Evolutionary conservation across 179 eudicot genomes (phyloP).

Genomic region (Vitellaria paradoxa): DNA sequence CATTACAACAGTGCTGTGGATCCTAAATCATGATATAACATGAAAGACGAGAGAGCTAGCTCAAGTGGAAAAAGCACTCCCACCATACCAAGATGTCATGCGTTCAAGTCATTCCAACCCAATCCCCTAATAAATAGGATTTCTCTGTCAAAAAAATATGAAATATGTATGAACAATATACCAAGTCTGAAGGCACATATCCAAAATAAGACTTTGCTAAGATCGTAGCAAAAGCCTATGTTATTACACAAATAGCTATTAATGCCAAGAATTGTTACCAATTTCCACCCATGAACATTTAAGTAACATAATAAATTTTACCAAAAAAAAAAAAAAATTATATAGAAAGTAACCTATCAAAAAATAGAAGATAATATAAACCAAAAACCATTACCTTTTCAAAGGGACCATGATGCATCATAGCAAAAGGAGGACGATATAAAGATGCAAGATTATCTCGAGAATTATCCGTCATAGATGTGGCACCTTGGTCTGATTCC

Average conservation of each 20-base stretch:
- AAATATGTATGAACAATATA: background rate
- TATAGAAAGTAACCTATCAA: background rate
- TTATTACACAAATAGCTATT: background rate
- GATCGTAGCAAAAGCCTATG: background rate
- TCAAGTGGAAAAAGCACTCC: no score
- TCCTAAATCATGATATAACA: no score
- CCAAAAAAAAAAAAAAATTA: background rate
- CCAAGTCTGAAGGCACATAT: background rate
- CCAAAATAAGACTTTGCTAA: background rate
- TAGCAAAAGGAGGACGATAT: constrained; percentile 89
- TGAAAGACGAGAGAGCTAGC: no score
- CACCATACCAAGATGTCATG: no score
- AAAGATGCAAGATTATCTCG: constrained; percentile 92
- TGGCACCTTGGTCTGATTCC: constrained; percentile 72
- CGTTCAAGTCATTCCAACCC: no score
- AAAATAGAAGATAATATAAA: background rate
- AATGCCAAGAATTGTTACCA: background rate
- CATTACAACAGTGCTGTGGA: background rate
- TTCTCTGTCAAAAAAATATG: background rate
- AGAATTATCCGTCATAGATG: constrained; percentile 59
- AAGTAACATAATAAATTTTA: background rate
- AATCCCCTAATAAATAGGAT: no score
- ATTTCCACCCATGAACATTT: background rate
- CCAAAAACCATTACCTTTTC: constrained; percentile 58
- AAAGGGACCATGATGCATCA: constrained; percentile 85